Evolutionary conservation across 345 rosid genomes (phyloP).

Genomic region (Eucalyptus pumila): DNA sequence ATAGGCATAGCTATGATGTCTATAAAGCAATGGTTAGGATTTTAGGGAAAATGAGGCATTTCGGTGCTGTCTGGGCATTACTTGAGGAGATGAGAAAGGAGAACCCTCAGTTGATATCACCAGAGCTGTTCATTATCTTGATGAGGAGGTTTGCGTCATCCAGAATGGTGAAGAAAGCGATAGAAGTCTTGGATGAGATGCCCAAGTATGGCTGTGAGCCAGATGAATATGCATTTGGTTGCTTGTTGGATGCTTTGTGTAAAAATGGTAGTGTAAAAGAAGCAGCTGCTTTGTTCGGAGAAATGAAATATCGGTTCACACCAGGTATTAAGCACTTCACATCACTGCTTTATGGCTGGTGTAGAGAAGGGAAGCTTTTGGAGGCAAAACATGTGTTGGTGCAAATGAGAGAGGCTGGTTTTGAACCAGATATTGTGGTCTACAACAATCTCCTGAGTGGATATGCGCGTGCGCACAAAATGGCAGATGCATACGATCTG

Average conservation of each 20-base stretch:
- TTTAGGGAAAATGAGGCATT: slow-evolving; percentile 78
- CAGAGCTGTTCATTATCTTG: slow-evolving; percentile 61
- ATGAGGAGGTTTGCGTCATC: slow-evolving; percentile 65
- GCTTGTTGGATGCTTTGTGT: slow-evolving; percentile 80
- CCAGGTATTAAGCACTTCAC: slow-evolving; percentile 54
- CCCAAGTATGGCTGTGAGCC: slow-evolving; percentile 77
- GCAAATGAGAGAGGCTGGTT: slow-evolving; percentile 79
- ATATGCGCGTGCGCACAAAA: slow-evolving; percentile 47
- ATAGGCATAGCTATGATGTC: slow-evolving; percentile 47
- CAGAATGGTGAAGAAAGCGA: slow-evolving; percentile 71
- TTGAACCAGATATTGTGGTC: slow-evolving; percentile 72
- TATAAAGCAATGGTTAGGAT: slow-evolving; percentile 67
- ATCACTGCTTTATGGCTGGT: slow-evolving; percentile 84
- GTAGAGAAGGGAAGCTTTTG: slow-evolving; percentile 74
- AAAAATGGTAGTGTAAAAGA: slow-evolving; percentile 75
- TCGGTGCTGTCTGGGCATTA: slow-evolving; percentile 79
- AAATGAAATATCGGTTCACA: slow-evolving; percentile 45
- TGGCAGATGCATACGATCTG: slow-evolving; percentile 65
- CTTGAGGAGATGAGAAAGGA: slow-evolving; percentile 83
- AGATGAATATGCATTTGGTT: slow-evolving; percentile 60
- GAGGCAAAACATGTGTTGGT: slow-evolving; percentile 81
- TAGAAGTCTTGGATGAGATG: slow-evolving; percentile 89
- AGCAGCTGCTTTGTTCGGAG: slow-evolving; percentile 76
- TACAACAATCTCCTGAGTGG: slow-evolving; percentile 68
- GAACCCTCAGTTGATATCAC: slow-evolving; percentile 50